Conservation (phyloP, 1,284 basidiomycete species). For the Malassezia sp. region DNA sequence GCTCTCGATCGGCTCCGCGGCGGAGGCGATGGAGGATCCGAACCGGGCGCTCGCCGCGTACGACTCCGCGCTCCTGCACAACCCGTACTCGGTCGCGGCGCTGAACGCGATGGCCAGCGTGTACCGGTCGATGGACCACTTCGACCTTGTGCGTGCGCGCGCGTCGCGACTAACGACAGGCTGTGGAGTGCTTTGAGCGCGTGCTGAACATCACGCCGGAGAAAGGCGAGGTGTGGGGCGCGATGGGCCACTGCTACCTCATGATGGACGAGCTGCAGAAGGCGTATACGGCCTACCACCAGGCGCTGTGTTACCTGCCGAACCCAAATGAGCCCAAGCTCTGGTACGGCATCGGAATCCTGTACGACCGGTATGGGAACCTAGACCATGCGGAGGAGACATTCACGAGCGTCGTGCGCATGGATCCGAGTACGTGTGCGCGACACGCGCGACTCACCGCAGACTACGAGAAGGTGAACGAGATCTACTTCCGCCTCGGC, state of each 20-base stretch:
- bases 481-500: constrained; percentile 92
- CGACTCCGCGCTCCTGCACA: constrained; percentile 40
- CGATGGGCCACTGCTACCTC: constrained; percentile 77
- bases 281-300: constrained; percentile 96
- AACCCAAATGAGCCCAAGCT: constrained; percentile 98
- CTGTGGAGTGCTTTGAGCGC: constrained; percentile 86
- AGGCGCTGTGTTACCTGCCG: constrained; percentile 85
- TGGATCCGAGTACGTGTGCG: constrained; percentile 59
- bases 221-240: constrained; percentile 46
- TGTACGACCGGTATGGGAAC: constrained; percentile 95
- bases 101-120: constrained; percentile 43
- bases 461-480: constrained; percentile 98
- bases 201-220: constrained; percentile 59
- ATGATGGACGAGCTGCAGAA: constrained; percentile 99
- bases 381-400: constrained; percentile 98
- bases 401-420: constrained; percentile 85
- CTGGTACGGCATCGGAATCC: constrained; percentile 98
- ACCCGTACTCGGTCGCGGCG: constrained; percentile 40
- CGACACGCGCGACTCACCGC: constrained; percentile 21
- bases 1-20: constrained; percentile 37
- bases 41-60: constrained; percentile 40
- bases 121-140: constrained; percentile 40
- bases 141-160: too few species aligned
- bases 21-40: constrained; percentile 44
- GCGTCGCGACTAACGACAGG: too few species aligned